Base-by-base conservation (phyloP, 495 filamentous ascomycete genomes). In the Talaromyces liani region DNA sequence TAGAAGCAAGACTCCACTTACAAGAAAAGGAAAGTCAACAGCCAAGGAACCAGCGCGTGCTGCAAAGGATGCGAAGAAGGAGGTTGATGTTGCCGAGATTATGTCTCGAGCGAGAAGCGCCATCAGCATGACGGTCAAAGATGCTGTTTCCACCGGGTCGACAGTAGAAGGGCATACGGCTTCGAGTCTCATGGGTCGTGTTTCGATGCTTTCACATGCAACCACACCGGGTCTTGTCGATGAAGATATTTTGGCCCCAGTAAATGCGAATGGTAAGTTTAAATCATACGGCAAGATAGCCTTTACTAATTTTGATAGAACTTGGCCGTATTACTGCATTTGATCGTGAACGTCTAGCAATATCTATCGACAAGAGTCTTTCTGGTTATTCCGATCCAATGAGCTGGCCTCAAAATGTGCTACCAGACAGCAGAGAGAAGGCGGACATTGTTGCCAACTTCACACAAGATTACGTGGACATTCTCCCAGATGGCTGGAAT, bases 401-500 rank as follows among this genome's bases (percentile, higher is more conserved):
- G 2, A 62, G 72, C 36, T 80, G 78, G 78, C 77, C 77, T 31
- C 64, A 65, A 3, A 61, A 70, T 2, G 64, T 67, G 3, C 54
- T 61, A 8, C 58, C 68, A 3, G 64, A 66, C 2, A 59, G 63
- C 3, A 67, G 72, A 18, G 60, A 71, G 9, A 70, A 71, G 6
- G 65, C 66, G 24, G 63, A 72, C 20, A 65, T 75, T 14, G 71
- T 72, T 27, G 65, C 71, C 24, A 72, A 72, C 18, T 78, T 80
- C 53, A 69, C 72, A 6, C 62, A 73, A 49, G 70, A 76, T 29
- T 80, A 80, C 39, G 69, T 80, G 12, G 78, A 79, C 67, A 90
- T 95, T 61, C 86, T 98, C 31, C 95, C 94, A 0, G 73, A 78
- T 22, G 72, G 79, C 24, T 98, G 94, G 94, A 91, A 87, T 45